Conservation (phyloP, 805 yeast genomes). For the Metschnikowia drakensbergensis region DNA sequence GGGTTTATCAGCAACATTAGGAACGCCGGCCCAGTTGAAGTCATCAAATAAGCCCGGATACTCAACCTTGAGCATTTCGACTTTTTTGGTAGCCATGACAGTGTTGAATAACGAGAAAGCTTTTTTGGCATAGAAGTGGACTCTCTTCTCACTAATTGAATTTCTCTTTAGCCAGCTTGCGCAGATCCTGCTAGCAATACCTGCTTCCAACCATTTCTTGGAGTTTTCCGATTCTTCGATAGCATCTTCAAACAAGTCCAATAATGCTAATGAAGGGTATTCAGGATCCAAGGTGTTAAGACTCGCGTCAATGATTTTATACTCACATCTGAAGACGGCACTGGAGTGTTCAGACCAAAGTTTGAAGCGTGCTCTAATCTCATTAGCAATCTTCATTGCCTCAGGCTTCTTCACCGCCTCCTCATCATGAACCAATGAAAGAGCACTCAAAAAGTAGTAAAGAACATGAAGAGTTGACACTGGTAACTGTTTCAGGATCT, state of each 20-base stretch:
- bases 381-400: slow-evolving; percentile 21
- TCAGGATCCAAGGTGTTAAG: slow-evolving; percentile 15
- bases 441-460: slow-evolving; percentile 19
- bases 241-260: slow-evolving; percentile 46
- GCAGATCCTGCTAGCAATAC: slow-evolving; percentile 40
- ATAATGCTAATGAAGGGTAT: slow-evolving; percentile 29
- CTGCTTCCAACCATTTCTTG: slow-evolving; percentile 36
- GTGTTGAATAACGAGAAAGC: slow-evolving; percentile 34
- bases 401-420: slow-evolving; percentile 16
- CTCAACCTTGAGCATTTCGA: slow-evolving; percentile 22
- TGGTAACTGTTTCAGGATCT: slow-evolving; percentile 22
- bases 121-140: slow-evolving; percentile 31
- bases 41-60: slow-evolving; percentile 26
- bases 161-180: slow-evolving; percentile 34
- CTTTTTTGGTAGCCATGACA: slow-evolving; percentile 25
- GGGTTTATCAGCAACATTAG: slow-evolving; percentile 9
- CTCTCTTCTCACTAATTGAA: slow-evolving; percentile 28
- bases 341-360: slow-evolving; percentile 37
- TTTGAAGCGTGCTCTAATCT: slow-evolving; percentile 23
- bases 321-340: slow-evolving; percentile 36
- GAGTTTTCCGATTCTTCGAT: slow-evolving; percentile 34
- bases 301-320: slow-evolving; percentile 31
- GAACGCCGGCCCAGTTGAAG: slow-evolving; percentile 33
- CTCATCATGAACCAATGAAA: slow-evolving; percentile 20
- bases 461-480: slow-evolving; percentile 21